These are phyloP conservation scores for Fusarium sp. DNA, from an alignment of 2,329 filamentous ascomycete species.

Conservation along the genomic window DNA sequence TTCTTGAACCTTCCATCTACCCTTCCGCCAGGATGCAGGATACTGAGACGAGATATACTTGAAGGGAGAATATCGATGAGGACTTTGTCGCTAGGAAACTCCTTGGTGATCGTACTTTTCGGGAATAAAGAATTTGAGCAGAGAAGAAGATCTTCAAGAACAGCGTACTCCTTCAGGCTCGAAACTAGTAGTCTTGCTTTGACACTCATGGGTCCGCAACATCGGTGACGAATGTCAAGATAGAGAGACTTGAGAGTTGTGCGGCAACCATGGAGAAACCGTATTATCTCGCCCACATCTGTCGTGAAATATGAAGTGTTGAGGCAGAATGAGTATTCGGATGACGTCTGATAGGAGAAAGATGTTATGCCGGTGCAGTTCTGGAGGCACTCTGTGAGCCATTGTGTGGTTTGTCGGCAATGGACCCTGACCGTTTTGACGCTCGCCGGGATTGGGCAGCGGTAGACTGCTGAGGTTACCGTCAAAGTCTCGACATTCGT, in stretches of 20 bases:
- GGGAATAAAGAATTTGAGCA: background rate
- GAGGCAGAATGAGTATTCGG: no score
- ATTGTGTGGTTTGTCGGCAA: no score
- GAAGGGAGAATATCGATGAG: background rate
- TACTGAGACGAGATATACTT: background rate
- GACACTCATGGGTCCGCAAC: rapidly evolving
- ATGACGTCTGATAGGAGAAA: background rate
- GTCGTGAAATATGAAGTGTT: background rate
- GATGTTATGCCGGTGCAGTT: background rate
- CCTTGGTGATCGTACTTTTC: background rate
- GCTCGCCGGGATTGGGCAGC: no score
- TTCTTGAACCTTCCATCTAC: background rate
- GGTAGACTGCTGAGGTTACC: no score
- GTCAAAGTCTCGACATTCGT: no score
- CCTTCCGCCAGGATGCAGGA: background rate
- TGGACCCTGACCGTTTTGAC: no score
- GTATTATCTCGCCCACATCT: background rate
- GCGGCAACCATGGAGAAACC: background rate
- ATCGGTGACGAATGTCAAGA: background rate
- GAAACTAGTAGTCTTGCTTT: background rate
- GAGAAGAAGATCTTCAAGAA: background rate
- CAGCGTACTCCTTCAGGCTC: background rate
- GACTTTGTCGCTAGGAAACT: background rate
- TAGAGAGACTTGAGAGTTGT: background rate
- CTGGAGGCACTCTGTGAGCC: no score